Conservation (phyloP, 78 protist genomes). For the Dictyostelium firmibasis region DNA sequence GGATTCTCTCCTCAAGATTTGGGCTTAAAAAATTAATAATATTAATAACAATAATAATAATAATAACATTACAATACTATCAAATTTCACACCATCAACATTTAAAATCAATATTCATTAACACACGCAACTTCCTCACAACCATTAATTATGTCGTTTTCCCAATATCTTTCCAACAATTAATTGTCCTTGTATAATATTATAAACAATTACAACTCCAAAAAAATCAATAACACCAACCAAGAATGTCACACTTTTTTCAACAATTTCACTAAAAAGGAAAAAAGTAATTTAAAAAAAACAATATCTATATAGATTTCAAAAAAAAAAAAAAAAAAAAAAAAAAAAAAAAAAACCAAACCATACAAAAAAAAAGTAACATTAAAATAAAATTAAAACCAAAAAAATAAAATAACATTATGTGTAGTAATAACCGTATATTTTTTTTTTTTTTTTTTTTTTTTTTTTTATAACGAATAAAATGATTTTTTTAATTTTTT, state of each 20-base stretch:
- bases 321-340: background rate
- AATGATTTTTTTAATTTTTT: too few relatives aligned
- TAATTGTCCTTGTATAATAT: slow-evolving; percentile 18
- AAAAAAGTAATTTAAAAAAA: background rate
- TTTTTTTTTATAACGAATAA: too few relatives aligned
- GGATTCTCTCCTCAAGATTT: slow-evolving; percentile 90
- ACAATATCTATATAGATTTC: background rate
- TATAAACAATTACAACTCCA: slow-evolving; percentile 19
- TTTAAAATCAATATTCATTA: background rate
- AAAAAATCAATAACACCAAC: background rate
- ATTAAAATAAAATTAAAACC: too few relatives aligned
- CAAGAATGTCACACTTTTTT: background rate
- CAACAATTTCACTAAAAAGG: background rate
- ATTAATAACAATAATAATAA: background rate
- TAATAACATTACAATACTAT: background rate
- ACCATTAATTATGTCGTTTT: slow-evolving; percentile 12
- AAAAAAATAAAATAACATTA: too few relatives aligned
- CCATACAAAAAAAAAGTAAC: background rate
- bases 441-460: too few relatives aligned
- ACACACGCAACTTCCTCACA: background rate
- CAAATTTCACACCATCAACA: background rate
- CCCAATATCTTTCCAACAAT: background rate
- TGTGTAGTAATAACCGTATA: background rate
- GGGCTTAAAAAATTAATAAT: slow-evolving; percentile 7
- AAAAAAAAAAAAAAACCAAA: background rate